These are phyloP conservation scores for Blastobotrys arbuscula DNA, from an alignment of 1,139 yeast genomes.

Conservation along the genomic window DNA sequence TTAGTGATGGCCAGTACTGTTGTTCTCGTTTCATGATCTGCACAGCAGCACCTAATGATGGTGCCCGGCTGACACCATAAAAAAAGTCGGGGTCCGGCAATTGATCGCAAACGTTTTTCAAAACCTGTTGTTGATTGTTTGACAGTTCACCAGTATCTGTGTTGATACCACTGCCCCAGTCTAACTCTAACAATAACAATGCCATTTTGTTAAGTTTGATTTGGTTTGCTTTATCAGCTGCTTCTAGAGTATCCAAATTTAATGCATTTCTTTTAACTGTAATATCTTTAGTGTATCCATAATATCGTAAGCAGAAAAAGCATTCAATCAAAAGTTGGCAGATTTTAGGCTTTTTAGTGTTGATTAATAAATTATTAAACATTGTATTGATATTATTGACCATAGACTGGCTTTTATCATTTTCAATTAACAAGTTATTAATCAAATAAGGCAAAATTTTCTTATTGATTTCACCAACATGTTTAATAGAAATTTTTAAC, in stretches of 20 bases:
- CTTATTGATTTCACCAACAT: conserved; percentile 22
- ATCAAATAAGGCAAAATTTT: conserved; percentile 38
- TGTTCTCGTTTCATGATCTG: conserved; percentile 35
- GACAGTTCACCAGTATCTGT: neutral
- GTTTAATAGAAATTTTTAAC: conserved; percentile 7
- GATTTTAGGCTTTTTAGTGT: neutral
- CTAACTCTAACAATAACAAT: conserved; percentile 16
- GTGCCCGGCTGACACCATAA: conserved; percentile 48
- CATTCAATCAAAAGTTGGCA: conserved; percentile 1
- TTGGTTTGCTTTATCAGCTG: conserved; percentile 2
- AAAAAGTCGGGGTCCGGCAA: conserved; percentile 58
- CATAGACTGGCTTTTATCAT: neutral
- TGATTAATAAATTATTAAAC: neutral
- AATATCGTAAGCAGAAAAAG: conserved; percentile 5
- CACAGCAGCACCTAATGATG: conserved; percentile 49
- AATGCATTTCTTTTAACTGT: neutral
- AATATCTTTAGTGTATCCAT: conserved; percentile 1
- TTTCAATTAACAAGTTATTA: conserved; percentile 12
- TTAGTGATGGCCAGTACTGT: conserved; percentile 38
- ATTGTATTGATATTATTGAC: neutral
- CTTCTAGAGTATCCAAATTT: neutral
- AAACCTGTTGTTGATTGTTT: conserved; percentile 8
- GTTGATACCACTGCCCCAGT: conserved; percentile 14
- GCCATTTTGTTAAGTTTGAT: conserved; percentile 8
- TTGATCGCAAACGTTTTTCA: conserved; percentile 39